These are phyloP conservation scores for Lentinula edodes DNA, from an alignment of 768 basidiomycete species.

Conservation along the genomic window DNA sequence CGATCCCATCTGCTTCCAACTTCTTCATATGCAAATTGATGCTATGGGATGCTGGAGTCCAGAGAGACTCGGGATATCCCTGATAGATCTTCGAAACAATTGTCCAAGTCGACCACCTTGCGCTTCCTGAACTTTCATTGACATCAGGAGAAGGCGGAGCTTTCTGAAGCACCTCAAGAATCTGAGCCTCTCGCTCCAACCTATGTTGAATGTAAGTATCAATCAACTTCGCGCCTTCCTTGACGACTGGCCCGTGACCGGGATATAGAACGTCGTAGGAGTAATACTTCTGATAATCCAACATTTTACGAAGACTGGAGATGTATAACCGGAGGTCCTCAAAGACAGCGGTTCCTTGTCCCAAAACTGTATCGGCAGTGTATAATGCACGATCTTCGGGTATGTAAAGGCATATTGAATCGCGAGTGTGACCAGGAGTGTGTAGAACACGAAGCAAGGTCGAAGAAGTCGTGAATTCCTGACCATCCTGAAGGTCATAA, in stretches of 20 bases:
- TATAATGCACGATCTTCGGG: slow-evolving; percentile 71
- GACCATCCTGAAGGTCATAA: slow-evolving; percentile 55
- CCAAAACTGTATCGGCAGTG: slow-evolving; percentile 88
- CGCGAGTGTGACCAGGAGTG: slow-evolving; percentile 87
- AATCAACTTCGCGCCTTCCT: slow-evolving; percentile 56
- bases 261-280: slow-evolving; percentile 62
- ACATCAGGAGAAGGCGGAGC: slow-evolving; percentile 19
- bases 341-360: slow-evolving; percentile 87
- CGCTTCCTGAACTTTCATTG: background rate
- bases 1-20: slow-evolving; percentile 57
- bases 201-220: slow-evolving; percentile 75
- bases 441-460: slow-evolving; percentile 60
- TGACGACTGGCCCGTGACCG: slow-evolving; percentile 80
- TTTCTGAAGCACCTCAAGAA: slow-evolving; percentile 46
- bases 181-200: slow-evolving; percentile 73
- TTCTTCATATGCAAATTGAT: slow-evolving; percentile 72
- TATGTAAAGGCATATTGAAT: slow-evolving; percentile 75
- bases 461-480: slow-evolving; percentile 36
- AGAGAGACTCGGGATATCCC: slow-evolving; percentile 62
- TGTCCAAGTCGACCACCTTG: slow-evolving; percentile 56
- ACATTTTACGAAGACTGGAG: slow-evolving; percentile 53
- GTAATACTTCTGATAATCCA: slow-evolving; percentile 25
- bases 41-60: slow-evolving; percentile 66
- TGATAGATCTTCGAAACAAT: slow-evolving; percentile 67
- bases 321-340: slow-evolving; percentile 76